A percentile compares a stretch with the other conserved stretches of the same genome.
phyloP scores from a whole-genome alignment of 108 stramenopile species.

The Pseudonitzschia delicatissima region DNA sequence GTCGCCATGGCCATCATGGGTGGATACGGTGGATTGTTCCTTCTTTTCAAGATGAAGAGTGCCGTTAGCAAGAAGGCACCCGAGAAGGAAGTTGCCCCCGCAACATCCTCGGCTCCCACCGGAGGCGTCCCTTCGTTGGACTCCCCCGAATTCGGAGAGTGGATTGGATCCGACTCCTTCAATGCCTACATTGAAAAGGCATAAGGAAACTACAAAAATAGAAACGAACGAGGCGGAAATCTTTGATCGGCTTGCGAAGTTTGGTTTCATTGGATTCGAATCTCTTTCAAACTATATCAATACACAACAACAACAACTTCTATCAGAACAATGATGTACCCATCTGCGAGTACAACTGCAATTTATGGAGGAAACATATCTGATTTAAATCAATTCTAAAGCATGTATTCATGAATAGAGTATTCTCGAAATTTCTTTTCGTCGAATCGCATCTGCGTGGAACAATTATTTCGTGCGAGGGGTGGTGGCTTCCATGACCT shows the following conservation, averaged over 20 bases:
- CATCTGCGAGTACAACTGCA: too few species aligned
- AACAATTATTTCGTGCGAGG: slow-evolving; percentile 25
- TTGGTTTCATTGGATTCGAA: too few species aligned
- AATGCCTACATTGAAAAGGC: slow-evolving; percentile 39
- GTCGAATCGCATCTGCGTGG: too few species aligned
- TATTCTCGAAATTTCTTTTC: too few species aligned
- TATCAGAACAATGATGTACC: too few species aligned
- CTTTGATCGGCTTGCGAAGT: too few species aligned
- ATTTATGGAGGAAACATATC: too few species aligned
- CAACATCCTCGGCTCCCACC: slow-evolving; percentile 20
- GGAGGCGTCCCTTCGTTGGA: slow-evolving; percentile 47
- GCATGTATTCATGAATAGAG: too few species aligned
- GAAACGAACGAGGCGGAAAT: slow-evolving; percentile 24
- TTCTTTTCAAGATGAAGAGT: slow-evolving; percentile 56
- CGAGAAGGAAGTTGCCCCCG: slow-evolving; percentile 28
- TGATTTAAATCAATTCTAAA: too few species aligned
- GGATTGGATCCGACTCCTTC: slow-evolving; percentile 44
- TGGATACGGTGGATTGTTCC: slow-evolving; percentile 60
- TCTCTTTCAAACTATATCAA: too few species aligned
- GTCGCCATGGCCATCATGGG: slow-evolving; percentile 77
- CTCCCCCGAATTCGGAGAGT: slow-evolving; percentile 32
- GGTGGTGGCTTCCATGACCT: slow-evolving; percentile 61
- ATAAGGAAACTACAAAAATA: slow-evolving; percentile 47
- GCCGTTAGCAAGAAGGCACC: slow-evolving; percentile 27
- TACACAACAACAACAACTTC: too few species aligned